Conservation (phyloP, 2,329 filamentous ascomycete species). For the Alternaria incomplexa region DNA sequence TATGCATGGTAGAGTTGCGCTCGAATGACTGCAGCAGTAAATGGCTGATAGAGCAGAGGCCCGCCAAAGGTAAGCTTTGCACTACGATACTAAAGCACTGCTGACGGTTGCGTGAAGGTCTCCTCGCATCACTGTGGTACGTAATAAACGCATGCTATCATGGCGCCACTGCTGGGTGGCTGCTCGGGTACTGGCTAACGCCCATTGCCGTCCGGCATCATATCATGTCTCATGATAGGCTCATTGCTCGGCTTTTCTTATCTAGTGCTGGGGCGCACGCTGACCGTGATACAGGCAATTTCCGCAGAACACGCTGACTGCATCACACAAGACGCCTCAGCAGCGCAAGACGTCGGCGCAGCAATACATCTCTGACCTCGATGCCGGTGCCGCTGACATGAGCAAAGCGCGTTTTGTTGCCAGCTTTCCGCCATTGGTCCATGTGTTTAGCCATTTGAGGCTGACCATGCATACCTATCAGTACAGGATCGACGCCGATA, state of each 20-base stretch:
- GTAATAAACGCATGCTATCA: slow-evolving; percentile 9
- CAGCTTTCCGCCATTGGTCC: slow-evolving; percentile 36
- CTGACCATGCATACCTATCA: slow-evolving; percentile 45
- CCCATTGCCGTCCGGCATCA: neutral
- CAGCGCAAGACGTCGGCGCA: slow-evolving; percentile 34
- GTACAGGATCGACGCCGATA: slow-evolving; percentile 24
- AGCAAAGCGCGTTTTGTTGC: slow-evolving; percentile 21
- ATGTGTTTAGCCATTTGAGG: slow-evolving; percentile 45
- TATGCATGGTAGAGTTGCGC: slow-evolving; percentile 38
- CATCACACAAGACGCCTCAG: slow-evolving; percentile 20
- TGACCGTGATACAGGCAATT: slow-evolving; percentile 38
- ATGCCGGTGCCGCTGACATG: slow-evolving; percentile 18
- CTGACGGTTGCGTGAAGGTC: slow-evolving; percentile 16
- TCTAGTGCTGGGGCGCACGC: slow-evolving; percentile 3
- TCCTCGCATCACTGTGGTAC: slow-evolving; percentile 37
- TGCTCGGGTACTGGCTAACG: neutral
- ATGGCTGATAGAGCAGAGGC: slow-evolving; percentile 46
- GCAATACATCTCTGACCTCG: slow-evolving; percentile 27
- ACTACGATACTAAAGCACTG: neutral
- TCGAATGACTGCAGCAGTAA: slow-evolving; percentile 20
- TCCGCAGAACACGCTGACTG: slow-evolving; percentile 33
- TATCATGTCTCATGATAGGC: slow-evolving; percentile 4
- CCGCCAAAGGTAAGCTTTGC: slow-evolving; percentile 38
- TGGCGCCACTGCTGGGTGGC: neutral
- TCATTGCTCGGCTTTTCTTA: neutral